Percentiles rank a stretch among this genome's conserved stretches.
Conservation (phyloP, 805 yeast genomes). For the Sungouiozyma intestinalis region DNA sequence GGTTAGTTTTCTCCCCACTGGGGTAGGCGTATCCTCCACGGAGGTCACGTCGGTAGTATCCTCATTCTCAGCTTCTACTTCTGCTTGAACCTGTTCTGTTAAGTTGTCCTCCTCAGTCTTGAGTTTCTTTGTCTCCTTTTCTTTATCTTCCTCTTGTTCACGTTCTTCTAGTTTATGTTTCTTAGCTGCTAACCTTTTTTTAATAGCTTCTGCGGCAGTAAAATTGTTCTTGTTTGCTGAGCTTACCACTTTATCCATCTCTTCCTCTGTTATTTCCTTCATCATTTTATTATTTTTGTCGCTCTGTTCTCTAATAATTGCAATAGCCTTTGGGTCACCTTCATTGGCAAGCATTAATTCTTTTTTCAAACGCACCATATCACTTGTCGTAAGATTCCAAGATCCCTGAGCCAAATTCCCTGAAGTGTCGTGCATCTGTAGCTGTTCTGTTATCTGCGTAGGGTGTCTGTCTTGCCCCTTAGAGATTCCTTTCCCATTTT, state of each 20-base stretch:
- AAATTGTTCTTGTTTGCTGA: conserved; percentile 31
- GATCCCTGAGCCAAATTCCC: conserved; percentile 67
- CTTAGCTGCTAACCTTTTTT: conserved; percentile 26
- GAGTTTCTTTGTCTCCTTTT: conserved; percentile 6
- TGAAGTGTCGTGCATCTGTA: conserved; percentile 67
- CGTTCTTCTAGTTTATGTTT: conserved; percentile 21
- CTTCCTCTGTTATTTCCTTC: conserved; percentile 22
- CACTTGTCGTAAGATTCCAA: conserved; percentile 53
- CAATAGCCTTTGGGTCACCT: conserved; percentile 63
- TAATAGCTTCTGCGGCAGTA: conserved; percentile 39
- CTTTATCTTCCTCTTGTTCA: conserved; percentile 11
- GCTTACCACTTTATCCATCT: conserved; percentile 22
- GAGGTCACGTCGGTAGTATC: conserved; percentile 7
- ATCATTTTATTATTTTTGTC: conserved; percentile 18
- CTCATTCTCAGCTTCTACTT: conserved; percentile 15
- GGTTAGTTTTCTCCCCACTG: conserved; percentile 1
- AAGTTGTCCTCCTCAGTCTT: conserved; percentile 14
- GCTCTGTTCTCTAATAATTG: conserved; percentile 38
- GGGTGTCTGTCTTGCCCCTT: conserved; percentile 75
- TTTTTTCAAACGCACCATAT: conserved; percentile 53
- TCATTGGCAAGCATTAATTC: conserved; percentile 59
- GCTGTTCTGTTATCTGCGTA: conserved; percentile 50
- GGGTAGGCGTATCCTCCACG: conserved; percentile 1
- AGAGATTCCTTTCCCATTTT: conserved; percentile 46
- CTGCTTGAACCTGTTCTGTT: conserved; percentile 19